A percentile compares a stretch with the other conserved stretches of the same genome.
phyloP scores from a whole-genome alignment of 345 rosid genomes.

The Aquilaria yunnanensis region DNA sequence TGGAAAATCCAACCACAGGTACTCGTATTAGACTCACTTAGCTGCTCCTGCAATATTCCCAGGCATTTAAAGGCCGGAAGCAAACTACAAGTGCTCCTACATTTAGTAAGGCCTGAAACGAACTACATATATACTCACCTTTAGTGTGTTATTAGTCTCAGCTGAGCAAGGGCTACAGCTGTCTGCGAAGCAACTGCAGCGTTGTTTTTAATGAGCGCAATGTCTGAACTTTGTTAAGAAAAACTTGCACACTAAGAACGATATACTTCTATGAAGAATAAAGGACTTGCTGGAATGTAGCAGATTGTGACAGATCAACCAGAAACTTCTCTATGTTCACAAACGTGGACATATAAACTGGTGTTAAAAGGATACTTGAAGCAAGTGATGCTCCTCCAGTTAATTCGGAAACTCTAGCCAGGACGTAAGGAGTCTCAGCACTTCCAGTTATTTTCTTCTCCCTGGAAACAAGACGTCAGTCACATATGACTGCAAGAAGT shows the following conservation, averaged over 20 bases:
- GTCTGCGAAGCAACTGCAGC: conserved; percentile 65
- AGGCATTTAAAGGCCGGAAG: too few species aligned
- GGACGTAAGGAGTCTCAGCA: conserved; percentile 93
- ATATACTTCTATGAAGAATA: neutral
- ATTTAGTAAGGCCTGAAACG: too few species aligned
- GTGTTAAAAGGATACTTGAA: conserved; percentile 59
- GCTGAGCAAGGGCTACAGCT: conserved; percentile 64
- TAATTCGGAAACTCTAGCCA: conserved; percentile 64
- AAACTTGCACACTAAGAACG: conserved; percentile 13
- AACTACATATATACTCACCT: conserved; percentile 20
- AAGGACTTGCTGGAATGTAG: too few species aligned
- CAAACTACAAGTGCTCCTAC: too few species aligned
- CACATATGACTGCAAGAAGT: neutral
- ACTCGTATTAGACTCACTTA: too few species aligned
- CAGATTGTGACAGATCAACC: too few species aligned
- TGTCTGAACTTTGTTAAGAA: conserved; percentile 51
- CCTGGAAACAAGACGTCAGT: conserved; percentile 30
- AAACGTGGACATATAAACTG: neutral
- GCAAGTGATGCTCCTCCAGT: conserved; percentile 86
- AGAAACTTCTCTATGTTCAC: too few species aligned
- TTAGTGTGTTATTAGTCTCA: conserved; percentile 18
- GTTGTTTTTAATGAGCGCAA: conserved; percentile 82
- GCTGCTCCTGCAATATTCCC: too few species aligned
- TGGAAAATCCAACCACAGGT: too few species aligned
- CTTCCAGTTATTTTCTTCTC: conserved; percentile 67